Evolutionary conservation across 2,329 filamentous ascomycete species (phyloP).

Genomic region (Aureobasidium sp.): DNA sequence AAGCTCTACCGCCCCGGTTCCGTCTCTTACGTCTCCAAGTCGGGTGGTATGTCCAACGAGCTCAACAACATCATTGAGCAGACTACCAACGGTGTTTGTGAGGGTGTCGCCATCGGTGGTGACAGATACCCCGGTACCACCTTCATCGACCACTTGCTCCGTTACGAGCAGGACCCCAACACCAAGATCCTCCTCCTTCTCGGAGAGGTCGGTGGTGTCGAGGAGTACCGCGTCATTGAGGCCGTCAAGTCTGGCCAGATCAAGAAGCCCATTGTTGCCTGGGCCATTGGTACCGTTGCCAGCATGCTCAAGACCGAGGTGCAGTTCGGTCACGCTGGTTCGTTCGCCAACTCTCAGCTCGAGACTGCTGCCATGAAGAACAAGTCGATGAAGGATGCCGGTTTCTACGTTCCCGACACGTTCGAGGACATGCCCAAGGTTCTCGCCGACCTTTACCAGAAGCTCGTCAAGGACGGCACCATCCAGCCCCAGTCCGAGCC

Average conservation of each 20-base stretch:
- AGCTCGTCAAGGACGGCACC: slow-evolving; percentile 74
- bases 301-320: slow-evolving; percentile 99
- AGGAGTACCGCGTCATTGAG: slow-evolving; percentile 99
- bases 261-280: slow-evolving; percentile 97
- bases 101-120: slow-evolving; percentile 98
- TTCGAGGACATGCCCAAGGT: slow-evolving; percentile 87
- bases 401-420: slow-evolving; percentile 88
- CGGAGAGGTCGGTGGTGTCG: slow-evolving; percentile 97
- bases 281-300: slow-evolving; percentile 98
- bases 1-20: slow-evolving; percentile 99
- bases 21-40: slow-evolving; percentile 99
- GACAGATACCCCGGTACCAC: slow-evolving; percentile 98
- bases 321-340: slow-evolving; percentile 97
- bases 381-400: slow-evolving; percentile 90
- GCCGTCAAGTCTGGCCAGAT: slow-evolving; percentile 90
- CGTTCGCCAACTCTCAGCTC: slow-evolving; percentile 98
- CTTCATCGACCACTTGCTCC: slow-evolving; percentile 96
- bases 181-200: slow-evolving; percentile 96
- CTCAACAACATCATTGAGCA: slow-evolving; percentile 98
- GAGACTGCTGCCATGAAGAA: slow-evolving; percentile 97
- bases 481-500: slow-evolving; percentile 86
- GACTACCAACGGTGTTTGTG: slow-evolving; percentile 95
- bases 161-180: slow-evolving; percentile 92
- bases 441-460: slow-evolving; percentile 78
- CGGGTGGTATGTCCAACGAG: slow-evolving; percentile 99